Percentiles rank a stretch among this genome's conserved stretches.
These are phyloP conservation scores for Apophysomyces elegans DNA, from an alignment of 371 early-diverging fungal species.

Conservation along the genomic window DNA sequence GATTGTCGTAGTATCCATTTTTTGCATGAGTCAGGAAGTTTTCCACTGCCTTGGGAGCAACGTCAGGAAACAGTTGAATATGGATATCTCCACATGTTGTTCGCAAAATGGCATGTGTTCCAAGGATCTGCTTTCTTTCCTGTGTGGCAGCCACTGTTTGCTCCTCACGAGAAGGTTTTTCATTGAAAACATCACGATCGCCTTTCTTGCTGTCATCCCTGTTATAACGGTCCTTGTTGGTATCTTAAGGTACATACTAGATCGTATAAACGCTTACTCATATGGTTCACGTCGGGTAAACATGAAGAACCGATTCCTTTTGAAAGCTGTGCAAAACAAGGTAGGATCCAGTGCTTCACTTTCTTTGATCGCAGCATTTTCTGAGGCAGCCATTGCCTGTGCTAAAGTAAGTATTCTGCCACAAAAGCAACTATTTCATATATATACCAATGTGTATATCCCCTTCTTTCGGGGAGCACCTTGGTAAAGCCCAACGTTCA, in stretches of 20 bases:
- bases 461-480: slow-evolving; percentile 82
- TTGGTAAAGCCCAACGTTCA: slow-evolving; percentile 89
- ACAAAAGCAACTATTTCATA: background rate
- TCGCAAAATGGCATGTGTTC: slow-evolving; percentile 81
- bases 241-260: background rate
- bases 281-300: slow-evolving; percentile 90
- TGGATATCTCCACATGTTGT: slow-evolving; percentile 89
- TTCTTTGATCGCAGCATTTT: slow-evolving; percentile 80
- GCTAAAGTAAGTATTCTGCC: background rate
- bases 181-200: slow-evolving; percentile 95
- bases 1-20: slow-evolving; percentile 76
- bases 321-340: slow-evolving; percentile 88
- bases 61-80: slow-evolving; percentile 81
- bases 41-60: slow-evolving; percentile 92
- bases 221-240: slow-evolving; percentile 7
- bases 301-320: slow-evolving; percentile 91
- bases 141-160: slow-evolving; percentile 82
- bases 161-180: slow-evolving; percentile 95
- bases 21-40: slow-evolving; percentile 86
- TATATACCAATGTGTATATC: slow-evolving; percentile 72
- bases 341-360: slow-evolving; percentile 81
- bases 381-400: slow-evolving; percentile 89
- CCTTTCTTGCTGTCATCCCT: slow-evolving; percentile 61
- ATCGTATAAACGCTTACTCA: slow-evolving; percentile 44
- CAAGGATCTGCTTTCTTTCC: slow-evolving; percentile 66